phyloP scores from a whole-genome alignment of 306 rosid genomes.

The Quercus cerris region DNA sequence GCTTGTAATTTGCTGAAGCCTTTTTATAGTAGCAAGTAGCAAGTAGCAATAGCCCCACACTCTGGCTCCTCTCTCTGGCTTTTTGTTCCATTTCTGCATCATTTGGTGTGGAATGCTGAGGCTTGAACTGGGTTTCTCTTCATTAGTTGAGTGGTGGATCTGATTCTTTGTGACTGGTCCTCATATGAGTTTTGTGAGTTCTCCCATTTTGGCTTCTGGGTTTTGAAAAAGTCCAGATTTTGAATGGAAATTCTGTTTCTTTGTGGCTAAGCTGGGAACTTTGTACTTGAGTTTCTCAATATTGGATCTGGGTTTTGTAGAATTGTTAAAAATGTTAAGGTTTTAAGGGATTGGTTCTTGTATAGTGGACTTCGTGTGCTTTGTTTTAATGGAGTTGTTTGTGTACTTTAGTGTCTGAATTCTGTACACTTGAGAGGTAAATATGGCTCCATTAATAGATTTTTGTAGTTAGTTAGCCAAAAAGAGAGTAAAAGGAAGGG shows the following conservation, averaged over 20 bases:
- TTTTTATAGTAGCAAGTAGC: constrained; percentile 5
- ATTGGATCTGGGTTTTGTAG: constrained; percentile 10
- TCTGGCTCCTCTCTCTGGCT: constrained; percentile 2
- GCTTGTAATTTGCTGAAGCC: constrained; percentile 7
- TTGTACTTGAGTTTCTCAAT: constrained; percentile 2
- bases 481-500: constrained; percentile 29
- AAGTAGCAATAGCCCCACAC: not conserved
- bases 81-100: constrained; percentile 12
- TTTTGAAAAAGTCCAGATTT: constrained; percentile 1
- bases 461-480: constrained; percentile 49
- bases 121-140: constrained; percentile 18
- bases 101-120: constrained; percentile 24
- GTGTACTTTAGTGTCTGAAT: not conserved
- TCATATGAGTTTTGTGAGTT: constrained; percentile 2
- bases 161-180: constrained; percentile 15
- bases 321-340: not conserved
- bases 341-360: constrained; percentile 5
- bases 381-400: not conserved
- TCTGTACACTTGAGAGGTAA: constrained; percentile 2
- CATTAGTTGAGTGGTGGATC: constrained; percentile 29
- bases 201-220: constrained; percentile 2
- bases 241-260: not conserved
- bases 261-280: constrained; percentile 1
- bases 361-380: not conserved
- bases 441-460: constrained; percentile 40